phyloP scores from a whole-genome alignment of 495 filamentous ascomycete genomes.

The Neurospora terricola region DNA sequence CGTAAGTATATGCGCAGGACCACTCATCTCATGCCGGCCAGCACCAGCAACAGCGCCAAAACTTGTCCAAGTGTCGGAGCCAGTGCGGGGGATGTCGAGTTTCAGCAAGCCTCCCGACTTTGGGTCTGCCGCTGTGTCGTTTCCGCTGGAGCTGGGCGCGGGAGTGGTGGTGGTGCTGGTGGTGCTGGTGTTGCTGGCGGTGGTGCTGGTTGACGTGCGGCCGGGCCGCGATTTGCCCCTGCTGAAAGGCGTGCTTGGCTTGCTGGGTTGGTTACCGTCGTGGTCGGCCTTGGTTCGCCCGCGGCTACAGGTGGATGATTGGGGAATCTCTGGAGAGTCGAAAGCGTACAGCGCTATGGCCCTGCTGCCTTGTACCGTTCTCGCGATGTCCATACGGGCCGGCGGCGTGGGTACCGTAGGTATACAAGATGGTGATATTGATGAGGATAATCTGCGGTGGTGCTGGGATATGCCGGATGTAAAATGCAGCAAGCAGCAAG shows the following conservation, averaged over 20 bases:
- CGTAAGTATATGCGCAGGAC: constrained; percentile 23
- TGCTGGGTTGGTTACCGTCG: background rate
- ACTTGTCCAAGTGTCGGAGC: background rate
- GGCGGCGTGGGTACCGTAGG: background rate
- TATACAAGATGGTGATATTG: background rate
- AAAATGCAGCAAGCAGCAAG: constrained; percentile 4
- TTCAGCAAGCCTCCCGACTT: constrained; percentile 2
- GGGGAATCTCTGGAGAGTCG: background rate
- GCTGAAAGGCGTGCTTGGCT: background rate
- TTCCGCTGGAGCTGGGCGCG: constrained; percentile 1
- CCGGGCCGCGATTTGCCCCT: background rate
- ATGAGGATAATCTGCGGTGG: background rate
- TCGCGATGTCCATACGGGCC: background rate
- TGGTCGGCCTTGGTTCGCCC: background rate
- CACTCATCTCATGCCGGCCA: constrained; percentile 38
- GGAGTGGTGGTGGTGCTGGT: background rate
- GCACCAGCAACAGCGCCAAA: constrained; percentile 1
- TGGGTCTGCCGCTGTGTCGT: constrained; percentile 11
- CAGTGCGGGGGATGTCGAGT: background rate
- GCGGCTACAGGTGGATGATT: background rate
- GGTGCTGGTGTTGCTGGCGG: background rate
- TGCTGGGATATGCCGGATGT: background rate
- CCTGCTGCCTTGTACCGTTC: background rate
- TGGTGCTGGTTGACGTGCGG: background rate
- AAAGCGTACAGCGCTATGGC: background rate